These are phyloP conservation scores for Blastobotrys serpentis DNA, from an alignment of 1,139 yeast species.

Conservation along the genomic window DNA sequence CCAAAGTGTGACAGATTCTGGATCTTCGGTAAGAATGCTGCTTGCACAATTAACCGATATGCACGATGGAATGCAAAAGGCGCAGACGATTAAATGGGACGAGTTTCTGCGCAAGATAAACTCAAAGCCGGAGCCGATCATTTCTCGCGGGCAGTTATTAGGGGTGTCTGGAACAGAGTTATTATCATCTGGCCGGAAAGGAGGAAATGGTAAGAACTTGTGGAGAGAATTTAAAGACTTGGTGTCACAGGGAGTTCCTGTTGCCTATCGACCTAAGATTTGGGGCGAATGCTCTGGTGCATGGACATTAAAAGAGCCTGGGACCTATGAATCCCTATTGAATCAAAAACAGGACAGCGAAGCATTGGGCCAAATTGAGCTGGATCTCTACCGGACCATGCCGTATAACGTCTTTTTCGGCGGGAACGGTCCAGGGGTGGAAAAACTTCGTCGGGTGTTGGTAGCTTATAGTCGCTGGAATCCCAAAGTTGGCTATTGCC, in stretches of 20 bases:
- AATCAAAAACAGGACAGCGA: constrained; percentile 29
- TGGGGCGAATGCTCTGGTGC: constrained; percentile 62
- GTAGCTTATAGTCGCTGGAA: constrained; percentile 54
- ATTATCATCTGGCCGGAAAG: constrained; percentile 18
- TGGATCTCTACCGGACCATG: constrained; percentile 57
- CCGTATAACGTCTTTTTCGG: constrained; percentile 56
- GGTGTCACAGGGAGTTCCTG: constrained; percentile 50
- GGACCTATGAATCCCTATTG: constrained; percentile 45
- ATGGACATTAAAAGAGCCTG: constrained; percentile 47
- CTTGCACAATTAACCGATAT: constrained; percentile 37
- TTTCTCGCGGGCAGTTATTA: constrained; percentile 39
- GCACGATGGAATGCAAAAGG: constrained; percentile 36
- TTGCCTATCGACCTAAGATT: constrained; percentile 47
- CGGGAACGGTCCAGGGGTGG: constrained; percentile 56
- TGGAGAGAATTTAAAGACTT: constrained; percentile 42
- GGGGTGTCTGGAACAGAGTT: constrained; percentile 44
- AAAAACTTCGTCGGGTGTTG: constrained; percentile 49
- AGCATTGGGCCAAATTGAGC: constrained; percentile 52
- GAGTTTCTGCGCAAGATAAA: constrained; percentile 36
- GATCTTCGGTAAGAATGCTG: constrained; percentile 33
- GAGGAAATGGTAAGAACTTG: constrained; percentile 26
- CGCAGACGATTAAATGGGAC: constrained; percentile 39
- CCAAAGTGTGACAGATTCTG: not conserved
- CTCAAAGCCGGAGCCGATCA: constrained; percentile 17
- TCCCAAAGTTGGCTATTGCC: constrained; percentile 56